Conservation (phyloP, 2,329 filamentous ascomycete species). For the Elsinoe perseae region DNA sequence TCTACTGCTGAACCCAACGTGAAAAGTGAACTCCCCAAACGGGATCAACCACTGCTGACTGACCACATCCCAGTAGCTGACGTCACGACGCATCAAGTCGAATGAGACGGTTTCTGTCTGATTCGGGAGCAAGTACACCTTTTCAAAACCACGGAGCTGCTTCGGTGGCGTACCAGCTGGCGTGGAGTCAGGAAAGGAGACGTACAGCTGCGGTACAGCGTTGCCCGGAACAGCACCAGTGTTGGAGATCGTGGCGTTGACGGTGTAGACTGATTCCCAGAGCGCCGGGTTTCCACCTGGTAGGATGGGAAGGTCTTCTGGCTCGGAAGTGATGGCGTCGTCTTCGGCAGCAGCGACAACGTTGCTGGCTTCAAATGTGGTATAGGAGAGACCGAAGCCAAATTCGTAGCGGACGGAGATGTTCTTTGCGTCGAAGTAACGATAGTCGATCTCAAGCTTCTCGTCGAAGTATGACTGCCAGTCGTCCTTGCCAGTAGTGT, state of each 20-base stretch:
- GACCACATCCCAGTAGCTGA: constrained; percentile 36
- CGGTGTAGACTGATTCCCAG: constrained; percentile 45
- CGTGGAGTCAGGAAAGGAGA: constrained; percentile 36
- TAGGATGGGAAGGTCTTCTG: constrained; percentile 31
- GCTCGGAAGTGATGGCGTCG: not conserved
- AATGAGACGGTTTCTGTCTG: constrained; percentile 28
- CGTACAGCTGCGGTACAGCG: constrained; percentile 50
- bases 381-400: constrained; percentile 34
- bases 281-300: constrained; percentile 50
- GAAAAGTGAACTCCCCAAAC: not conserved
- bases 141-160: constrained; percentile 38
- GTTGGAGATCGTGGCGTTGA: constrained; percentile 44
- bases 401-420: constrained; percentile 29
- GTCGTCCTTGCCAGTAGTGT: constrained; percentile 60
- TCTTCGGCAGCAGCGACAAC: not conserved
- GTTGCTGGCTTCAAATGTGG: constrained; percentile 26
- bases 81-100: constrained; percentile 33
- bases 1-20: not conserved
- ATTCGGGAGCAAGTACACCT: constrained; percentile 29
- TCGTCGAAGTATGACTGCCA: constrained; percentile 67
- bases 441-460: constrained; percentile 69
- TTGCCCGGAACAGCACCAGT: constrained; percentile 42
- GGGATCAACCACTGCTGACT: constrained; percentile 15
- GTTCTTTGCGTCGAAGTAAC: constrained; percentile 53
- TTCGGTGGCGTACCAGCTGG: constrained; percentile 37